Percentiles rank a stretch among this genome's conserved stretches.
Conservation (phyloP, 2,329 filamentous ascomycete genomes). For the Phyllosticta citriasiana region DNA sequence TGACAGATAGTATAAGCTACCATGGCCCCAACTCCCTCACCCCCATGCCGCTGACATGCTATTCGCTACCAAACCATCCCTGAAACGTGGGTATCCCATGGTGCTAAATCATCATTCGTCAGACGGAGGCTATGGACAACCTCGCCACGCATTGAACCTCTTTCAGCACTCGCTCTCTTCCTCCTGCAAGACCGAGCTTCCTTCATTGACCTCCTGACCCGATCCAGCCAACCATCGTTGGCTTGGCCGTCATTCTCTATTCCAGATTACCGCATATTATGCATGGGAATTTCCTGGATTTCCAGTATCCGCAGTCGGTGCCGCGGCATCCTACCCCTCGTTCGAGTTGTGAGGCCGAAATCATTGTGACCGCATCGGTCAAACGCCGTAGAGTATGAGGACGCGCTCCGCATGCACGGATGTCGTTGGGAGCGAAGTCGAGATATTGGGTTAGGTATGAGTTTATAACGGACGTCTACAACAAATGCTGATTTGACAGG, state of each 20-base stretch:
- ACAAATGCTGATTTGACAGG: too few species aligned
- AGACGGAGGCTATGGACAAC: background rate
- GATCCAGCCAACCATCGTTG: background rate
- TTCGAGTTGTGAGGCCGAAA: too few species aligned
- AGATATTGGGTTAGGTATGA: too few species aligned
- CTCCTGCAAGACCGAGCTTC: background rate
- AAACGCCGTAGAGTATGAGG: too few species aligned
- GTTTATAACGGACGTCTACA: too few species aligned
- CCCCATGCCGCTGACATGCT: background rate
- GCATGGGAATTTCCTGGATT: background rate
- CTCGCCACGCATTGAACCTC: background rate
- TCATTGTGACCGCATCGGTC: too few species aligned
- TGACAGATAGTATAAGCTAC: background rate
- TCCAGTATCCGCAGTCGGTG: background rate
- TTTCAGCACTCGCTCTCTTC: background rate
- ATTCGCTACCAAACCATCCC: background rate
- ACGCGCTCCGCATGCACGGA: too few species aligned
- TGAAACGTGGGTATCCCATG: background rate
- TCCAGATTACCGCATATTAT: background rate
- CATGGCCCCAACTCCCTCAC: background rate
- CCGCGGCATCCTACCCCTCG: background rate
- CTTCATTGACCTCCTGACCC: background rate
- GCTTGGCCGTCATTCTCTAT: background rate
- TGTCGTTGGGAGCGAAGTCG: too few species aligned
- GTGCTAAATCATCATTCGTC: background rate